phyloP scores from a whole-genome alignment of 139 green algal species.

The Medakamo hakoo region DNA sequence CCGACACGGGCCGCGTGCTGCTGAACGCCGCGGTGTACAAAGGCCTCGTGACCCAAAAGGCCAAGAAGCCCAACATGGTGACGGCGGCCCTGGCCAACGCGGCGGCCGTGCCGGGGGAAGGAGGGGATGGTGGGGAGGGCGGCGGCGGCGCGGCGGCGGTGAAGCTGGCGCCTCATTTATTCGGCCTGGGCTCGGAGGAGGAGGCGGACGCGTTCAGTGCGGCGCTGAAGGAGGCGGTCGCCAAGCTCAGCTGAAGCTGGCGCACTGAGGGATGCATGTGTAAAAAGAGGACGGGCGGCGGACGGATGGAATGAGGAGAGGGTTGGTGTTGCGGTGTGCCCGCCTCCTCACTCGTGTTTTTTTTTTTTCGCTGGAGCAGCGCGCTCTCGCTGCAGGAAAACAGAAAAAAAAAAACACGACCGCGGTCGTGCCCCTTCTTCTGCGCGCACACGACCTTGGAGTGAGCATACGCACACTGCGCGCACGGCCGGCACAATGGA shows the following conservation, averaged over 20 bases:
- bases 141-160: no score
- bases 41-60: neutral
- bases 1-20: neutral
- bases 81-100: neutral
- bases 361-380: no score
- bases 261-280: no score
- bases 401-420: no score
- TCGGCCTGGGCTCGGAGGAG: neutral
- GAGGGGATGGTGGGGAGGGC: neutral
- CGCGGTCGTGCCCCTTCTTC: no score
- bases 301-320: neutral
- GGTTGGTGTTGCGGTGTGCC: neutral
- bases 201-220: neutral
- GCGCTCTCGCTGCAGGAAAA: no score
- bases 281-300: neutral
- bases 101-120: no score
- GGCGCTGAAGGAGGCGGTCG: neutral
- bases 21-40: neutral
- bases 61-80: neutral
- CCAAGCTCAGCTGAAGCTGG: no score
- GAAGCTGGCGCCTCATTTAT: neutral
- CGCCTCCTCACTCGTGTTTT: no score
- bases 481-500: constrained; percentile 3
- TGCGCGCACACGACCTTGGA: no score
- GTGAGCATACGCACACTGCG: neutral